Evolutionary conservation across 2,329 filamentous ascomycete genomes (phyloP).

Genomic region (Fusarium longipes): DNA sequence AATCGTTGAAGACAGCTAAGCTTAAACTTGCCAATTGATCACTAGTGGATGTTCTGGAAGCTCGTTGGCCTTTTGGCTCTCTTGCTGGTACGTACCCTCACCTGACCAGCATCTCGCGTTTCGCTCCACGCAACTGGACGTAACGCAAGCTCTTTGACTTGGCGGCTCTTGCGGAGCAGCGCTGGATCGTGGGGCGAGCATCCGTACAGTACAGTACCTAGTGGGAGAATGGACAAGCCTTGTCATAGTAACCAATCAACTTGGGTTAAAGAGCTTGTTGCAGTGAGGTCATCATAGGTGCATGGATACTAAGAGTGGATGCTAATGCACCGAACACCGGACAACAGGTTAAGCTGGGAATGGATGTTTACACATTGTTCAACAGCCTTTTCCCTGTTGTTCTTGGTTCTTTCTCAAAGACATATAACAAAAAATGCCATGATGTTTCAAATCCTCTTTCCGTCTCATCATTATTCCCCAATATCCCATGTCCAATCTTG

Average conservation of each 20-base stretch:
- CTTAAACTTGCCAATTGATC: slow-evolving; percentile 13
- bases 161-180: slow-evolving; percentile 16
- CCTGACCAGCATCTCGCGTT: not conserved
- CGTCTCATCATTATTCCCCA: slow-evolving; percentile 3
- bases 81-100: slow-evolving; percentile 39
- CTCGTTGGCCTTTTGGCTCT: slow-evolving; percentile 45
- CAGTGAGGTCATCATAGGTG: slow-evolving; percentile 43
- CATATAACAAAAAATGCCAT: too few relatives aligned
- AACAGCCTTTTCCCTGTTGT: not conserved
- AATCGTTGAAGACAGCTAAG: slow-evolving; percentile 11
- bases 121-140: not conserved
- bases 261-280: slow-evolving; percentile 14
- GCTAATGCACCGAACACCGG: not conserved
- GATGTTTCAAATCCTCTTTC: too few relatives aligned
- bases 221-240: slow-evolving; percentile 1
- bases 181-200: slow-evolving; percentile 15
- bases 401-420: not conserved
- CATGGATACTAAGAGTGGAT: slow-evolving; percentile 30
- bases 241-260: slow-evolving; percentile 36
- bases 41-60: slow-evolving; percentile 42
- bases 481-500: slow-evolving; percentile 1
- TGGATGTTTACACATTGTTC: not conserved
- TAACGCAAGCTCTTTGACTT: slow-evolving; percentile 22
- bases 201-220: too few relatives aligned
- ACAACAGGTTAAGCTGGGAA: slow-evolving; percentile 4